A percentile compares a stretch with the other conserved stretches of the same genome.
Evolutionary conservation across 2,329 filamentous ascomycete genomes (phyloP).

Genomic region (Zopfia rhizophila): DNA sequence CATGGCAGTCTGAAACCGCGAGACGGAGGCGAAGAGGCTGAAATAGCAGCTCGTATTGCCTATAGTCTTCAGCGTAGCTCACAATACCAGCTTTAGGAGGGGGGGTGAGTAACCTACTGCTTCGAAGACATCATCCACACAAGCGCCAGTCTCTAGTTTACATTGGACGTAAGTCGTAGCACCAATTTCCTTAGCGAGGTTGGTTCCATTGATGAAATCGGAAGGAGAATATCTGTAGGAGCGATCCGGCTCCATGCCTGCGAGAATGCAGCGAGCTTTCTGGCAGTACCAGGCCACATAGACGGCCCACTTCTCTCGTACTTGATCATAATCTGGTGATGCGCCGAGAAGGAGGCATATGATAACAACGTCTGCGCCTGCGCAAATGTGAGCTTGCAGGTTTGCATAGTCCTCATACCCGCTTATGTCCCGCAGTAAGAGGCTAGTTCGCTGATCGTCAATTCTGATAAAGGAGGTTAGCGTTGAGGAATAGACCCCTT

Average conservation of each 20-base stretch:
- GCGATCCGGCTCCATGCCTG: no score
- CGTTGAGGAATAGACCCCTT: background rate
- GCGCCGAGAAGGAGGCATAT: slow-evolving; percentile 11
- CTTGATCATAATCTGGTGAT: slow-evolving; percentile 2
- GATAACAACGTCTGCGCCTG: slow-evolving; percentile 7
- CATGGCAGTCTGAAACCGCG: no score
- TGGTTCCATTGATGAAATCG: no score
- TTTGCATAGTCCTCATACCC: slow-evolving; percentile 9
- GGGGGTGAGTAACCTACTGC: slow-evolving; percentile 12
- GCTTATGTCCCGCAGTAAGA: slow-evolving; percentile 5
- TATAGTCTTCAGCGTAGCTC: no score
- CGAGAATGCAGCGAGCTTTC: slow-evolving; percentile 5
- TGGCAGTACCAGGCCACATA: slow-evolving; percentile 1
- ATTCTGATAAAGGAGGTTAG: slow-evolving; percentile 5
- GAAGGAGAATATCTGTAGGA: no score
- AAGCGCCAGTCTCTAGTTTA: slow-evolving; percentile 8
- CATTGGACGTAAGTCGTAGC: slow-evolving; percentile 12
- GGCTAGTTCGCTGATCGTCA: background rate
- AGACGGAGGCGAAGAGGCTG: no score
- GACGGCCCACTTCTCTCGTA: slow-evolving; percentile 1
- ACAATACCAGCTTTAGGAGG: no score
- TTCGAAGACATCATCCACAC: slow-evolving; percentile 16
- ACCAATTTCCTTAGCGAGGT: slow-evolving; percentile 3
- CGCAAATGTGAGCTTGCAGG: background rate
- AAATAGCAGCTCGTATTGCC: no score